Conservation (phyloP, 2,329 filamentous ascomycete genomes). For the Aspergillus sp. region DNA sequence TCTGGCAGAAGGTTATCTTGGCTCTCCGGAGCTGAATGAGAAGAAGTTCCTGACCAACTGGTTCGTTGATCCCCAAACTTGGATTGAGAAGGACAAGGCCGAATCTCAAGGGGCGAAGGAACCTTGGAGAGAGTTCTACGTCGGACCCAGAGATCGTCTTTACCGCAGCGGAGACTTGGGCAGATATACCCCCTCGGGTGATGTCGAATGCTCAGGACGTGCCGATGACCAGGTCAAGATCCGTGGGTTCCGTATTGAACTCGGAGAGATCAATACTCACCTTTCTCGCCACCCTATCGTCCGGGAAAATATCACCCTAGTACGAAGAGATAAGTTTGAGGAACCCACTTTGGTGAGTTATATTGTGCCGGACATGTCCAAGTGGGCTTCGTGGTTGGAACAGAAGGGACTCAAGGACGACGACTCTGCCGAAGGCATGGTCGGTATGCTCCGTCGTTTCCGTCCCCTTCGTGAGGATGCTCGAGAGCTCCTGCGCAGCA, state of each 20-base stretch:
- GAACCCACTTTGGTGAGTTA: conserved; percentile 87
- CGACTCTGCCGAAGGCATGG: conserved; percentile 50
- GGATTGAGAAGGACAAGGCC: conserved; percentile 64
- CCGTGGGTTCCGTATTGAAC: conserved; percentile 90
- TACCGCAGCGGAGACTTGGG: conserved; percentile 89
- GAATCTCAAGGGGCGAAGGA: conserved; percentile 54
- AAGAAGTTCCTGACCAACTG: conserved; percentile 82
- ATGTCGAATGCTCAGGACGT: conserved; percentile 75
- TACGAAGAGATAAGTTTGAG: conserved; percentile 79
- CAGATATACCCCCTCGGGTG: conserved; percentile 66
- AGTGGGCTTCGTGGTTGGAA: conserved; percentile 70
- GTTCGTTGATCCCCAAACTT: conserved; percentile 74
- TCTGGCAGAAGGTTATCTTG: conserved; percentile 77
- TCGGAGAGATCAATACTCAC: conserved; percentile 87
- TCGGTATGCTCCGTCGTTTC: conserved; percentile 60
- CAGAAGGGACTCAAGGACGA: conserved; percentile 54
- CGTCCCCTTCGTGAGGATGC: conserved; percentile 59
- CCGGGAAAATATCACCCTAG: conserved; percentile 80
- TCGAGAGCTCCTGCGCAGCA: conserved; percentile 67
- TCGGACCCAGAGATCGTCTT: conserved; percentile 78
- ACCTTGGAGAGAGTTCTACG: conserved; percentile 75
- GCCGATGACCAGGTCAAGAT: conserved; percentile 93
- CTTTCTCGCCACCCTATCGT: conserved; percentile 72
- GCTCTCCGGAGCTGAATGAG: conserved; percentile 59
- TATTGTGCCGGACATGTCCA: conserved; percentile 75